Conservation (phyloP, 176 grass and related monocot species). For the Luzula sylvatica region DNA sequence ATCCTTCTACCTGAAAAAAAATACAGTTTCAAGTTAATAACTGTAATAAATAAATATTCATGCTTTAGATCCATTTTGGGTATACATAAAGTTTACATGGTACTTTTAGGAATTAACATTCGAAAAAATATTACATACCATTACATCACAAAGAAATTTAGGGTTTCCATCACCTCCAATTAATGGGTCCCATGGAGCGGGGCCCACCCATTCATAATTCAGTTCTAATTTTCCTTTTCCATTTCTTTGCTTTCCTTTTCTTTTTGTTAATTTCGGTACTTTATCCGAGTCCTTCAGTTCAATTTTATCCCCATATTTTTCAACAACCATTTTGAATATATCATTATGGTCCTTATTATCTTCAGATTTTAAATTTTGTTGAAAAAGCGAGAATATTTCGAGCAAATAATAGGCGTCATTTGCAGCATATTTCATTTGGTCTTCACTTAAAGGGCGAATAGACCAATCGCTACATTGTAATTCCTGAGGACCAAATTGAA, state of each 20-base stretch:
- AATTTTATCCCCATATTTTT: conserved; percentile 47
- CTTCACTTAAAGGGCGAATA: conserved; percentile 61
- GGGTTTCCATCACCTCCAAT: conserved; percentile 66
- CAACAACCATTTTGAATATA: conserved; percentile 21
- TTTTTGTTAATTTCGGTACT: conserved; percentile 36
- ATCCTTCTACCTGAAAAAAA: conserved; percentile 73
- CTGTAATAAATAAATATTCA: too few relatives aligned
- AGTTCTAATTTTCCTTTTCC: conserved; percentile 35
- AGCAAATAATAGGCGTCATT: conserved; percentile 92
- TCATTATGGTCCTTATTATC: conserved; percentile 4
- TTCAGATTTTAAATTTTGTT: conserved; percentile 27
- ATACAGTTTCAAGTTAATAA: neutral
- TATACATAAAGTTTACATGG: too few relatives aligned
- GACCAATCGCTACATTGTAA: conserved; percentile 99
- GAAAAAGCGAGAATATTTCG: conserved; percentile 63
- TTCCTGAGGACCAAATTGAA: conserved; percentile 41
- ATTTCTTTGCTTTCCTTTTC: conserved; percentile 53
- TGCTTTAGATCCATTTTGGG: too few relatives aligned
- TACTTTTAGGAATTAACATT: neutral
- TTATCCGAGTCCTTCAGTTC: conserved; percentile 55
- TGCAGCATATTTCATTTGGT: conserved; percentile 93
- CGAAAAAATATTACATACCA: conserved; percentile 37
- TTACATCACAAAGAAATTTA: conserved; percentile 92
- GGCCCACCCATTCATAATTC: conserved; percentile 61
- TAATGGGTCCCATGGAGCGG: conserved; percentile 71